Evolutionary conservation across 2,329 filamentous ascomycete genomes (phyloP).

Genomic region (Chaetomiaceae sp.): DNA sequence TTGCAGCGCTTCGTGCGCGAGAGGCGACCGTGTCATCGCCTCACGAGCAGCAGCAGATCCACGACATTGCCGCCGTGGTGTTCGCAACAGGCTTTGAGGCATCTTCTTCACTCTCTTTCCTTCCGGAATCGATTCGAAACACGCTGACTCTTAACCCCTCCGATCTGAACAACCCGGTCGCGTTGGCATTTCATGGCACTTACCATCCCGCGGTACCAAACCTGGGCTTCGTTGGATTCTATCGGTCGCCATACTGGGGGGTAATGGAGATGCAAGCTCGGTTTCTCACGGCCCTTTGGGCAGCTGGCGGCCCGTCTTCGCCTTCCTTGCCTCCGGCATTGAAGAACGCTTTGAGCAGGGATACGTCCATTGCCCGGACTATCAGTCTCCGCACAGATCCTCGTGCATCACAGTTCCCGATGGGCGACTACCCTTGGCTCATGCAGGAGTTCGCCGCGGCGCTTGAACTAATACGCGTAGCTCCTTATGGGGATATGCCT

Average conservation of each 20-base stretch:
- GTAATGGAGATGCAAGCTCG: slow-evolving; percentile 84
- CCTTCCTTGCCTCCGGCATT: slow-evolving; percentile 31
- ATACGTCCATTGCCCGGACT: slow-evolving; percentile 44
- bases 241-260: slow-evolving; percentile 80
- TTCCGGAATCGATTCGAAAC: slow-evolving; percentile 53
- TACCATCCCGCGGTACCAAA: slow-evolving; percentile 56
- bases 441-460: slow-evolving; percentile 66
- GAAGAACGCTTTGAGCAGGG: slow-evolving; percentile 38
- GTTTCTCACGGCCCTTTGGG: slow-evolving; percentile 60
- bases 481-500: slow-evolving; percentile 34
- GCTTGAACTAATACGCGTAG: slow-evolving; percentile 46
- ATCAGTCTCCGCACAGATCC: slow-evolving; percentile 49
- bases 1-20: slow-evolving; percentile 36
- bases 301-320: slow-evolving; percentile 24
- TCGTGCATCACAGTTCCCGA: slow-evolving; percentile 67
- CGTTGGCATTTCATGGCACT: slow-evolving; percentile 64
- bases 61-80: slow-evolving; percentile 62
- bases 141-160: slow-evolving; percentile 53
- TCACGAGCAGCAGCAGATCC: slow-evolving; percentile 36
- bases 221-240: slow-evolving; percentile 78
- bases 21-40: slow-evolving; percentile 34
- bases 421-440: slow-evolving; percentile 74
- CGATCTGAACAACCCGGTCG: slow-evolving; percentile 55
- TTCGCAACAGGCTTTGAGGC: slow-evolving; percentile 73
- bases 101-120: slow-evolving; percentile 58